Base-by-base conservation (phyloP, 2,329 filamentous ascomycete genomes). In the Trichoderma hamatum region DNA sequence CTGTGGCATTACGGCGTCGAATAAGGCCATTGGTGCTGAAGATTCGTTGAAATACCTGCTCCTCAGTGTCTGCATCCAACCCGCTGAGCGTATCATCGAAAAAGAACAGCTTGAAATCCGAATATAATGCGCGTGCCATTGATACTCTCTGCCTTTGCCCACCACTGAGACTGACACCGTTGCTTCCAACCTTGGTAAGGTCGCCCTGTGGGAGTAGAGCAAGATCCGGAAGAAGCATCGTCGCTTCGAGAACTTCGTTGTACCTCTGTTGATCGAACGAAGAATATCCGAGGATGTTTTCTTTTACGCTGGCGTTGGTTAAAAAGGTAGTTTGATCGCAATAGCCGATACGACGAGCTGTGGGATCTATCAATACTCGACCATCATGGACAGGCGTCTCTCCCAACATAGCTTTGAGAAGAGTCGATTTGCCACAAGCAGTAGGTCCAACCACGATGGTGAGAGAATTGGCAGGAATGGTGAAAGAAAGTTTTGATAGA, bases 81-180 rank as follows among this genome's bases (percentile, higher is more conserved):
- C 79, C 82, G 32, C 82, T 82, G 9, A 85, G 77, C 0, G 79
- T 73, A 24, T 68, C 66, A 19, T 68, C 66, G 6, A 68, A 68
- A 9, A 99, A 86, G 19, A 99, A 82, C 78, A 98, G 94, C 65
- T 90, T 91, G 5, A 94, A 96, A 79, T 93, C 95, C 73, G 93
- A 97, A 81, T 99, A 99, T 21, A 99, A 85, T 1, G 96, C 96
- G 73, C 96, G 90, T 16, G 96, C 96, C 55, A 99, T 86, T 14
- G 95, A 97, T 63, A 99, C 98, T 70, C 96, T 90, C 80, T 98
- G 77, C 55, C 74, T 75, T 69, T 84, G 82, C 0, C 82, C 82
- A 1, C 82, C 82, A 13, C 79, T 82, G 0, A 84, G 70, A 21
- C 77, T 79, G n/a, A 83, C 78, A 0, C 81, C 82, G 21, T 79